phyloP scores from a whole-genome alignment of 495 filamentous ascomycete species.

The Aspergillus ostianus region DNA sequence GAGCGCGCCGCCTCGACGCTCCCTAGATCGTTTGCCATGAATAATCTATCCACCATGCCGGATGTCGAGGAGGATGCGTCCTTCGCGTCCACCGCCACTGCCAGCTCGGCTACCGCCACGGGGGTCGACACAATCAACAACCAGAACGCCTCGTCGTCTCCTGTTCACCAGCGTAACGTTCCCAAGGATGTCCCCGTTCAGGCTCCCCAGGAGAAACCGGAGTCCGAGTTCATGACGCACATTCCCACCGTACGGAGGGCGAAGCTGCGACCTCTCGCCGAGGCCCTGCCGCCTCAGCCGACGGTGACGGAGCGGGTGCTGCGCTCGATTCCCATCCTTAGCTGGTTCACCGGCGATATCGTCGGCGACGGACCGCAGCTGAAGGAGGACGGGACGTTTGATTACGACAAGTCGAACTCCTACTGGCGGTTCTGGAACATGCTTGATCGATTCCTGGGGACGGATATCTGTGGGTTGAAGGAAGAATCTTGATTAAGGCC shows the following conservation, averaged over 20 bases:
- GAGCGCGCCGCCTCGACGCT: constrained; percentile 39
- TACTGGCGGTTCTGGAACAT: constrained; percentile 69
- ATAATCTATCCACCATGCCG: constrained; percentile 34
- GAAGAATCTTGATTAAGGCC: constrained; percentile 38
- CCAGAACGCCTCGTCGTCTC: constrained; percentile 32
- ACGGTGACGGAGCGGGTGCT: constrained; percentile 60
- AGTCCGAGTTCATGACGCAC: constrained; percentile 51
- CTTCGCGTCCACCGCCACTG: constrained; percentile 44
- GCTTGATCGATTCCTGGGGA: constrained; percentile 44
- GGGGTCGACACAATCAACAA: constrained; percentile 39
- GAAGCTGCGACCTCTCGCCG: constrained; percentile 45
- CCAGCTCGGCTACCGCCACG: constrained; percentile 61
- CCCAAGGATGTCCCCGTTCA: constrained; percentile 1
- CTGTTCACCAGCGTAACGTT: constrained; percentile 30
- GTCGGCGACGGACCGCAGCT: constrained; percentile 77
- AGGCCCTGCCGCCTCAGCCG: constrained; percentile 65
- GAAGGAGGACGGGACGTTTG: constrained; percentile 76
- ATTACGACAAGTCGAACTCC: constrained; percentile 67
- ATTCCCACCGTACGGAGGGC: constrained; percentile 53
- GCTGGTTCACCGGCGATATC: constrained; percentile 72
- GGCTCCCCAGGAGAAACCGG: constrained; percentile 20
- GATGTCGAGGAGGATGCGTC: constrained; percentile 33
- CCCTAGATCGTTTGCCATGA: constrained; percentile 47
- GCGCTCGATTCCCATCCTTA: constrained; percentile 60
- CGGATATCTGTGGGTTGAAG: constrained; percentile 52